Base-by-base conservation (phyloP, 2,329 filamentous ascomycete genomes). In the Ophiocordyceps camponoti-floridani region DNA sequence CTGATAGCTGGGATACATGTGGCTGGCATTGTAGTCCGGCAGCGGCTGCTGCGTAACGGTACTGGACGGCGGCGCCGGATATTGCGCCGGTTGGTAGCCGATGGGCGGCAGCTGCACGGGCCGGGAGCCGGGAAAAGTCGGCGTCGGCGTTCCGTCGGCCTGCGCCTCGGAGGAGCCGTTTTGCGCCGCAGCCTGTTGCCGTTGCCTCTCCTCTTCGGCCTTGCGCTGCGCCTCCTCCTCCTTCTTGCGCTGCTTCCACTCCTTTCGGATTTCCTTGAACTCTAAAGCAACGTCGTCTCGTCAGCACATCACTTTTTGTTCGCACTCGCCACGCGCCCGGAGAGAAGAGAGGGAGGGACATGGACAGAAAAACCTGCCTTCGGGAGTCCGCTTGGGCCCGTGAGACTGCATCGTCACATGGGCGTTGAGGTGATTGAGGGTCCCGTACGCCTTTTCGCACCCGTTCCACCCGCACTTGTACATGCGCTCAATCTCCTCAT, bases 161-260 rank as follows among this genome's bases (percentile, higher is more conserved):
- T 72, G 67, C 53, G 70, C 59, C 52, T 74, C 69, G 0, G 59
- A 51, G 3, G 60, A 65, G 45, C 66, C 67, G 43, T 71, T 72
- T 51, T 73, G 69, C 30, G 72, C 79, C 28, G 61, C 61, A 2
- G 59, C 61, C 45, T 55, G 55, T 43, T 68, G 63, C 14, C 70
- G 74, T 61, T 79, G 79, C 46, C 88, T 83, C 58, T 95, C 88
- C 51, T 96, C 89, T 10, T 88, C 85, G 12, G 82, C 83, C 69
- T 95, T 95, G 57, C 88, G 84, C 54, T 78, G 73, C 44, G 81
- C 81, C 52, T 96, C 89, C 55, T 96, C 89, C 62, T 96, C 91
- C 84, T 98, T 98, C 77, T 96, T 96, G 57, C 91, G 86, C 37
- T 85, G 84, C 69, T 96, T 98, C 91, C 91, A 98, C 59, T 96